Evolutionary conservation across 495 filamentous ascomycete species (phyloP).

Genomic region (Daldinia bambusicola): DNA sequence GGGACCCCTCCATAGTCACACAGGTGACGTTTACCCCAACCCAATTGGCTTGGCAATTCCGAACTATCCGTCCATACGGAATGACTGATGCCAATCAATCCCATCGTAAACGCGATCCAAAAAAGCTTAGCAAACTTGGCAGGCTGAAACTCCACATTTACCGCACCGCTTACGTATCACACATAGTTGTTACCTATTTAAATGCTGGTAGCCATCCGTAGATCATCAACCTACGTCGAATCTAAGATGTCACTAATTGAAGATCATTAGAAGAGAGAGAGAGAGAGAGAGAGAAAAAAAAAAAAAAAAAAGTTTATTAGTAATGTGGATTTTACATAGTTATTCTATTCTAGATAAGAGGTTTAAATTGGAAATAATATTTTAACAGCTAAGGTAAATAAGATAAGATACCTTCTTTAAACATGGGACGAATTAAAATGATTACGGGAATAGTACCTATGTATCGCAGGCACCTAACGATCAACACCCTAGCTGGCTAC

Average conservation of each 20-base stretch:
- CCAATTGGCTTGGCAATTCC: conserved; percentile 40
- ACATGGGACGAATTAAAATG: neutral
- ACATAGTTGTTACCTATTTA: conserved; percentile 2
- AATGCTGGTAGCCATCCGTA: conserved; percentile 18
- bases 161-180: neutral
- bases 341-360: neutral
- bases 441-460: neutral
- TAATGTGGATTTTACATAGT: too few relatives aligned
- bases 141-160: conserved; percentile 7
- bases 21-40: conserved; percentile 32
- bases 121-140: conserved; percentile 40
- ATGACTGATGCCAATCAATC: conserved; percentile 25
- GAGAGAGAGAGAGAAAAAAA: too few relatives aligned
- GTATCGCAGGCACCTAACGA: neutral
- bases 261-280: neutral
- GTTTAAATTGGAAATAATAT: too few relatives aligned
- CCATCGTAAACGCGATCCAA: conserved; percentile 14
- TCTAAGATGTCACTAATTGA: neutral
- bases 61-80: conserved; percentile 29
- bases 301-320: too few relatives aligned
- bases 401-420: neutral
- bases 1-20: conserved; percentile 10
- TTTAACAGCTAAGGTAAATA: too few relatives aligned
- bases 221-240: conserved; percentile 16
- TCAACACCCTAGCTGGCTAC: neutral